A percentile compares a stretch with the other conserved stretches of the same genome.
Evolutionary conservation across 208 protist genomes (phyloP).

Genomic region (Leishmania tropica): DNA sequence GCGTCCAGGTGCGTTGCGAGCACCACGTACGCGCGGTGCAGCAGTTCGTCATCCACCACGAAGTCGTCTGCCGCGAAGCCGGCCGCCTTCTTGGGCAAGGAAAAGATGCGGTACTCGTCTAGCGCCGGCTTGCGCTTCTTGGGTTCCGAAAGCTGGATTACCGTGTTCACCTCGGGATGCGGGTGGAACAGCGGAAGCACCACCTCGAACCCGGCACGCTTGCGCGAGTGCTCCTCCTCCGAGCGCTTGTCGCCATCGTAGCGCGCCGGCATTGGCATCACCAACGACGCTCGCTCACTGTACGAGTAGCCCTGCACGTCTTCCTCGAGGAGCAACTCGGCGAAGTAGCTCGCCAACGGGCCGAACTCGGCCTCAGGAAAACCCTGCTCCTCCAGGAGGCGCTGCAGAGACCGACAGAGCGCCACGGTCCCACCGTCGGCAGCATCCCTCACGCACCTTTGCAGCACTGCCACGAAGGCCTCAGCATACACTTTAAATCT

Average conservation of each 20-base stretch:
- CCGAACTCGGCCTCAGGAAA: conserved; percentile 72
- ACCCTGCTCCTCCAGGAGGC: conserved; percentile 63
- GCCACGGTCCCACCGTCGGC: conserved; percentile 9
- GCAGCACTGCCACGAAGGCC: conserved; percentile 5
- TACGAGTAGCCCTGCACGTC: conserved; percentile 80
- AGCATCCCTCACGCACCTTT: conserved; percentile 2
- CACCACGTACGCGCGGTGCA: conserved; percentile 72
- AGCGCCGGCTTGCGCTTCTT: conserved; percentile 61
- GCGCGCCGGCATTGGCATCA: conserved; percentile 50
- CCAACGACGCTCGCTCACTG: conserved; percentile 44
- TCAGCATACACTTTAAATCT: conserved; percentile 10
- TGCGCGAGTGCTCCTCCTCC: conserved; percentile 61
- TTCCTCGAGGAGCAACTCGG: conserved; percentile 33
- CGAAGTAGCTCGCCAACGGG: conserved; percentile 30
- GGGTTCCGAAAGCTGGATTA: conserved; percentile 78
- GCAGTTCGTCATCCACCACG: conserved; percentile 84
- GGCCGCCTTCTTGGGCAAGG: conserved; percentile 81
- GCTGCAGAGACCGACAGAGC: conserved; percentile 39
- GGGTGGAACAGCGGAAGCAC: conserved; percentile 57
- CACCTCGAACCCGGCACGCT: conserved; percentile 60
- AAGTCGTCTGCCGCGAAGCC: conserved; percentile 82
- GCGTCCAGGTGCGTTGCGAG: conserved; percentile 68
- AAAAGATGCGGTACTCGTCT: conserved; percentile 88
- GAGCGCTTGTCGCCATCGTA: conserved; percentile 73
- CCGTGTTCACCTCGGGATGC: conserved; percentile 77